Evolutionary conservation across 2,329 filamentous ascomycete genomes (phyloP).

Genomic region (Didymella glomerata): DNA sequence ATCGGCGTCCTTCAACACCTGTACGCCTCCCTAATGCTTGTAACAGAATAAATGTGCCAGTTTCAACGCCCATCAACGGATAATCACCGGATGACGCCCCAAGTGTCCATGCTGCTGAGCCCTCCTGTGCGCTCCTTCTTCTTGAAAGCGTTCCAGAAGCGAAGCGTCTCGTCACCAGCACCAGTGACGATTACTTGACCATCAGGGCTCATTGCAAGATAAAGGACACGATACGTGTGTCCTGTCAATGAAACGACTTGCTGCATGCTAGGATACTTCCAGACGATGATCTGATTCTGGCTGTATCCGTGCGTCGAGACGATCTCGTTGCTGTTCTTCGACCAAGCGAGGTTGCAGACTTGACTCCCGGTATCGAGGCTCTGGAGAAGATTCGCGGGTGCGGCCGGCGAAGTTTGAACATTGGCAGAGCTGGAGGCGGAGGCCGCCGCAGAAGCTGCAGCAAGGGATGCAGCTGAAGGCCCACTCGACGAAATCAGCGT

Average conservation of each 20-base stretch:
- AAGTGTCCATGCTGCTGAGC: slow-evolving; percentile 69
- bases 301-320: slow-evolving; percentile 97
- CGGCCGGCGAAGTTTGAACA: slow-evolving; percentile 43
- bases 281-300: slow-evolving; percentile 98
- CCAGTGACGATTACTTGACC: slow-evolving; percentile 94
- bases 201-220: slow-evolving; percentile 96
- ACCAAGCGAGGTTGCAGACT: slow-evolving; percentile 98
- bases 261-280: slow-evolving; percentile 99
- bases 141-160: slow-evolving; percentile 97
- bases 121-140: slow-evolving; percentile 75
- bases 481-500: slow-evolving; percentile 76
- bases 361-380: slow-evolving; percentile 97
- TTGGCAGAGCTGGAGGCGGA: slow-evolving; percentile 45
- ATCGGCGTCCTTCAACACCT: slow-evolving; percentile 20
- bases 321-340: slow-evolving; percentile 96
- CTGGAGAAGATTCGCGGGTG: slow-evolving; percentile 63
- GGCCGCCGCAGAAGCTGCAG: slow-evolving; percentile 48
- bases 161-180: slow-evolving; percentile 91
- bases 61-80: background rate
- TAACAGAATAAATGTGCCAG: slow-evolving; percentile 11
- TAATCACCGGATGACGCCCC: slow-evolving; percentile 77
- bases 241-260: slow-evolving; percentile 95
- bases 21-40: slow-evolving; percentile 18
- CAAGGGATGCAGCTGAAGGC: slow-evolving; percentile 52
- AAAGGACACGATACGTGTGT: slow-evolving; percentile 95